A percentile compares a stretch with the other conserved stretches of the same genome.
Evolutionary conservation across 306 rosid species (phyloP).

Genomic region (Leucaena leucocephala): DNA sequence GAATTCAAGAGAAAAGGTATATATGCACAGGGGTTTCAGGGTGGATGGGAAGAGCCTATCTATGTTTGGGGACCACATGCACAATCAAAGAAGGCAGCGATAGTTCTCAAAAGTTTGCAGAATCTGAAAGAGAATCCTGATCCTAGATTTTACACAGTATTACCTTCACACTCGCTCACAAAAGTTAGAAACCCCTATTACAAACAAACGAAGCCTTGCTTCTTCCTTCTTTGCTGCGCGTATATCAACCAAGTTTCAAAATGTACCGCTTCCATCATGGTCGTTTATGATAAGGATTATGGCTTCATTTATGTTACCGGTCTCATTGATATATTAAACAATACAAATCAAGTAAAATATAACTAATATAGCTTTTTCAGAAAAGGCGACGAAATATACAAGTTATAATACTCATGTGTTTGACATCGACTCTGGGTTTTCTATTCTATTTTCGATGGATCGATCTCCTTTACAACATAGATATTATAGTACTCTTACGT

Average conservation of each 20-base stretch:
- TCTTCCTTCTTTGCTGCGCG: too few relatives aligned
- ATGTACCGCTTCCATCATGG: background rate
- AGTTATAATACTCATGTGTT: too few relatives aligned
- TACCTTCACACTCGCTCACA: background rate
- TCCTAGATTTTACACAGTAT: background rate
- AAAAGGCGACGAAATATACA: background rate
- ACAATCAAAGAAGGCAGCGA: background rate
- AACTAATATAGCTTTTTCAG: background rate
- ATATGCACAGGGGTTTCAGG: background rate
- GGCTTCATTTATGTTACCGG: background rate
- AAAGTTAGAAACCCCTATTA: background rate
- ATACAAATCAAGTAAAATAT: background rate
- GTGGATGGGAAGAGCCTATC: conserved; percentile 11
- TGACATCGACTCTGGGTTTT: too few relatives aligned
- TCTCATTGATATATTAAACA: background rate
- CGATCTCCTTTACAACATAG: background rate
- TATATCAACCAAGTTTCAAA: too few relatives aligned
- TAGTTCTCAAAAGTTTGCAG: background rate
- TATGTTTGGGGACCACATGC: conserved; percentile 6
- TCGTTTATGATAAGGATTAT: background rate
- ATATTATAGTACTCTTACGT: background rate
- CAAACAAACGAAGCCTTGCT: background rate
- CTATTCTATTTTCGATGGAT: too few relatives aligned
- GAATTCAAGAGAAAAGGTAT: background rate
- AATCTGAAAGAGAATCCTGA: background rate